Base-by-base conservation (phyloP, 202 grass and related monocot genomes). In the Saccharum hybrid region DNA sequence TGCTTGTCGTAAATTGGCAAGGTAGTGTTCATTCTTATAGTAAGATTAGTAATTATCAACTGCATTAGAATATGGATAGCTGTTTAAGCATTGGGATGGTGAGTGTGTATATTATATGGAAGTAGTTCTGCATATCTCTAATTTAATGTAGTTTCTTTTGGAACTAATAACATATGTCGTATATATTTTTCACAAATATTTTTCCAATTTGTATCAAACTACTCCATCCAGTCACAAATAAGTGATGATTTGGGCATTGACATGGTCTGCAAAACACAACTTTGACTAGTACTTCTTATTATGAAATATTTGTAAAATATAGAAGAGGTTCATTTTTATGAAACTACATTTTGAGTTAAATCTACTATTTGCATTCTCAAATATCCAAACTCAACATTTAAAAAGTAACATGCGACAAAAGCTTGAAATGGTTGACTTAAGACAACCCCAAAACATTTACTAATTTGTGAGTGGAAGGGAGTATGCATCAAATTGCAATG, bases 11-110 rank as follows among this genome's bases (percentile, higher is more conserved):
- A 64, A 79, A 76, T 19, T 30, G 19, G 7, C 63, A 61, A 74
- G 23, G 54, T 8, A 82, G 83, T 76, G 66, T 36, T 54, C 7
- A 36, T 80, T 88, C 71, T 36, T 88, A 67, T 75, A 85, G 73
- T 65, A 51, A 63, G 38, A 84, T 63, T 23, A 88, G 75, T 92
- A 86, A 26, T 48, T 54, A 48, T 45, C 10, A 1, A 62, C 21
- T 69, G 19, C 21, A 30, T 76, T 76, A 77, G 23, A 88, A 72
- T 34, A 69, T 85, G 66, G 46, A 49, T 74, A 85, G 33, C 15
- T 75, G 41, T 83, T 87, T 84, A 18, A 83, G 56, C 30, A 63
- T 54, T 74, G 16, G 26, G 80, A 72, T 19, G 0, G 19, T 45
- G 19, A 48, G 26, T 13, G 10, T 33, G 49, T 51, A 23, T 59